Evolutionary conservation across 495 filamentous ascomycete genomes (phyloP).

Genomic region (Trichocladium uniseriatum): DNA sequence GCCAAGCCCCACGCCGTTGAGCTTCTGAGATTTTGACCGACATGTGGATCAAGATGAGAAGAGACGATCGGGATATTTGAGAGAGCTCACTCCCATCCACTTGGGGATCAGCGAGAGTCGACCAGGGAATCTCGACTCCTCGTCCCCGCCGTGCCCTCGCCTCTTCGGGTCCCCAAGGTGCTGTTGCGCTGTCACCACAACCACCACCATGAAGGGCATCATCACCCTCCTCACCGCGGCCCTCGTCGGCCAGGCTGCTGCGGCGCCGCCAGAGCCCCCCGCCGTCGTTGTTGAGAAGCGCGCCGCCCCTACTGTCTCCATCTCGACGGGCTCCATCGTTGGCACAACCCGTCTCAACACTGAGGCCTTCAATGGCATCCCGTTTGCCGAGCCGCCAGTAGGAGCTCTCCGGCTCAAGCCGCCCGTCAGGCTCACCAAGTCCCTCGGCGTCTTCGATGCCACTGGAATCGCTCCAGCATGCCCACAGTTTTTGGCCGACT

Average conservation of each 20-base stretch:
- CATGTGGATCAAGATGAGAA: not conserved
- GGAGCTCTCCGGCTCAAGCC: constrained; percentile 36
- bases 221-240: constrained; percentile 13
- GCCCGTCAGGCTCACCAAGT: constrained; percentile 31
- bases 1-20: constrained; percentile 1
- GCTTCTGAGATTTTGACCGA: not conserved
- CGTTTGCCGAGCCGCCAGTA: constrained; percentile 37
- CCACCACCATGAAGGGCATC: constrained; percentile 23
- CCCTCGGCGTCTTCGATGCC: constrained; percentile 45
- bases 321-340: constrained; percentile 42
- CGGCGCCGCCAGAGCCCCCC: constrained; percentile 26
- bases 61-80: not conserved
- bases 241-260: constrained; percentile 19
- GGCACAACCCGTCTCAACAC: constrained; percentile 25
- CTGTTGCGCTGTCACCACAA: not conserved
- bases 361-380: constrained; percentile 42
- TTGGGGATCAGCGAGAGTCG: not conserved
- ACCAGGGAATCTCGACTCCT: not conserved
- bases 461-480: constrained; percentile 42
- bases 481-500: constrained; percentile 44
- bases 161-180: not conserved
- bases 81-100: not conserved
- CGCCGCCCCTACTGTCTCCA: constrained; percentile 38
- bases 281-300: constrained; percentile 28
- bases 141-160: not conserved